phyloP scores from a whole-genome alignment of 1,139 yeast genomes.

The Magnusiomyces sp. region DNA sequence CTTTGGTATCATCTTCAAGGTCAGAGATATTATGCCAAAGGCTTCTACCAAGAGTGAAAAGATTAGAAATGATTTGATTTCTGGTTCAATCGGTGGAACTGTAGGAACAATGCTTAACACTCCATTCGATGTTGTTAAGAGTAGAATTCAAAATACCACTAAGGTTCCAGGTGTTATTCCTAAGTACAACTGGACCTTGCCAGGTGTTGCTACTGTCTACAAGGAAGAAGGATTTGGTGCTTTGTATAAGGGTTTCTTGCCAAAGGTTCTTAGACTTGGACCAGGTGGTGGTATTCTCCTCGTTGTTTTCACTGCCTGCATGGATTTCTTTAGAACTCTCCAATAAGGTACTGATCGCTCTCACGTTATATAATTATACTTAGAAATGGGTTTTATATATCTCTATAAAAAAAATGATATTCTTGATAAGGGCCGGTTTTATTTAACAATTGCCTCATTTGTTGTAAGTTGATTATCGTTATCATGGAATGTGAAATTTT shows the following conservation, averaged over 20 bases:
- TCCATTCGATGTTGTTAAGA: constrained; percentile 96
- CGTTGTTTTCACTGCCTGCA: constrained; percentile 88
- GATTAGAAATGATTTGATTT: constrained; percentile 76
- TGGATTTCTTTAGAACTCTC: constrained; percentile 81
- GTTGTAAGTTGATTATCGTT: no score
- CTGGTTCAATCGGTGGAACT: constrained; percentile 96
- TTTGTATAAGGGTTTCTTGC: constrained; percentile 88
- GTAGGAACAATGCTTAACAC: constrained; percentile 90
- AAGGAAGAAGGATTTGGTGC: constrained; percentile 88
- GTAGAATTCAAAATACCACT: constrained; percentile 88
- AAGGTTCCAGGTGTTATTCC: constrained; percentile 51
- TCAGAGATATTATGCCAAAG: constrained; percentile 68
- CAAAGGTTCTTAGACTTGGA: constrained; percentile 94
- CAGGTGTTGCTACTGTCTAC: constrained; percentile 66
- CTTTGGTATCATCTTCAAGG: constrained; percentile 89
- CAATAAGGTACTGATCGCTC: constrained; percentile 34
- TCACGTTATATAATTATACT: neutral
- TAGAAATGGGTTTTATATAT: neutral
- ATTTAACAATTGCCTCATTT: no score
- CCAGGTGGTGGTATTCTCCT: constrained; percentile 98
- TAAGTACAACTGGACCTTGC: constrained; percentile 88
- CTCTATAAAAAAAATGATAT: neutral
- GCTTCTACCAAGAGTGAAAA: constrained; percentile 63
- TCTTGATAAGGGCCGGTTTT: no score
- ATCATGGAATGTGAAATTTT: no score